A percentile compares a stretch with the other conserved stretches of the same genome.
Conservation (phyloP, 2,329 filamentous ascomycete genomes). For the Xylaria sp. region DNA sequence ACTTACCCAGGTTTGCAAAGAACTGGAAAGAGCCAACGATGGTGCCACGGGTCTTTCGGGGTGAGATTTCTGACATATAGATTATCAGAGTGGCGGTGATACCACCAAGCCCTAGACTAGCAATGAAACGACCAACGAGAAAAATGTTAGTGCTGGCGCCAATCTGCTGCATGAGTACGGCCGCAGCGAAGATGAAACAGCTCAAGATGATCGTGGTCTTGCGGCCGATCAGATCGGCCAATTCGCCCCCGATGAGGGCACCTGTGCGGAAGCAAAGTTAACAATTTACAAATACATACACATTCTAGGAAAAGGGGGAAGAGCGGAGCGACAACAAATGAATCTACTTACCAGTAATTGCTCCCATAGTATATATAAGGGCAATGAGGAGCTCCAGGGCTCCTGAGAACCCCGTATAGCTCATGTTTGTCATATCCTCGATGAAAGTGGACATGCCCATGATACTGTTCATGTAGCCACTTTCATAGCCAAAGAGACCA, state of each 20-base stretch:
- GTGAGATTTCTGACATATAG: slow-evolving; percentile 80
- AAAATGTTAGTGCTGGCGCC: slow-evolving; percentile 55
- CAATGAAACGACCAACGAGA: slow-evolving; percentile 67
- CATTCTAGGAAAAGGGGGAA: neutral
- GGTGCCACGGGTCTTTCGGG: slow-evolving; percentile 69
- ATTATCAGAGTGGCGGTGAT: slow-evolving; percentile 75
- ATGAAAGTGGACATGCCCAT: slow-evolving; percentile 37
- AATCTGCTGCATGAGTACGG: slow-evolving; percentile 62
- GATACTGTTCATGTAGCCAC: slow-evolving; percentile 38
- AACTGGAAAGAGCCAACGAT: slow-evolving; percentile 81
- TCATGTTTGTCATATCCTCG: slow-evolving; percentile 32
- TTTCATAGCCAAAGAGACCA: slow-evolving; percentile 39
- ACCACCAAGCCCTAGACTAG: slow-evolving; percentile 74
- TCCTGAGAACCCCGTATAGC: slow-evolving; percentile 33
- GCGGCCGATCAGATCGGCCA: slow-evolving; percentile 70
- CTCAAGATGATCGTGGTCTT: slow-evolving; percentile 66
- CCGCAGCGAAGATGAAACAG: slow-evolving; percentile 65
- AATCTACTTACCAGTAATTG: slow-evolving; percentile 55
- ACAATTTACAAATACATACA: neutral
- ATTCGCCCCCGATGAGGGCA: slow-evolving; percentile 69
- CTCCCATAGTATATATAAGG: slow-evolving; percentile 71
- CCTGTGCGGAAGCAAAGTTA: slow-evolving; percentile 31
- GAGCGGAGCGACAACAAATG: too few relatives aligned
- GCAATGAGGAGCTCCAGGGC: slow-evolving; percentile 55
- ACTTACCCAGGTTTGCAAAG: slow-evolving; percentile 66